Conservation (phyloP, 768 basidiomycete species). For the Phylloporus rhodoxanthus region DNA sequence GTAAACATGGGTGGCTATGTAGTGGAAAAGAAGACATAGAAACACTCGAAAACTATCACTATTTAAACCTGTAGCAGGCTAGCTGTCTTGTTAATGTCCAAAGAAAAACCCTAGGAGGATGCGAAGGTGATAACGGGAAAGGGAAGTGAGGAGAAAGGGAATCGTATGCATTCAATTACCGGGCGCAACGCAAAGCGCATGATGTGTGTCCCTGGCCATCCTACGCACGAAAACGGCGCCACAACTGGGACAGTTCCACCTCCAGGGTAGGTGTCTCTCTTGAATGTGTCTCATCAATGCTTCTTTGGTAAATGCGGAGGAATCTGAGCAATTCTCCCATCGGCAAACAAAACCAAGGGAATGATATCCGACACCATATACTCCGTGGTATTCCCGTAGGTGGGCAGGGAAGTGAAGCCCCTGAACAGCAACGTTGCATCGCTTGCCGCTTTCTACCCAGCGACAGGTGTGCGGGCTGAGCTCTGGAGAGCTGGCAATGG, state of each 20-base stretch:
- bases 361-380: conserved; percentile 8
- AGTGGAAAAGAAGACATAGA: neutral
- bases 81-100: neutral
- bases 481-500: conserved; percentile 26
- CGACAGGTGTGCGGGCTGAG: conserved; percentile 20
- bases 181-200: conserved; percentile 7
- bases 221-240: conserved; percentile 14
- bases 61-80: neutral
- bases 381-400: conserved; percentile 18
- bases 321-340: conserved; percentile 23
- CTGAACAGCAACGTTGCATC: conserved; percentile 14
- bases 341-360: conserved; percentile 12
- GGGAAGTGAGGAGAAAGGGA: neutral
- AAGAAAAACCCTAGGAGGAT: neutral
- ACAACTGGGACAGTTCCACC: conserved; percentile 22
- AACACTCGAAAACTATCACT: neutral
- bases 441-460: conserved; percentile 14
- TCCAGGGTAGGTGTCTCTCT: conserved; percentile 24
- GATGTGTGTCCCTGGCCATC: conserved; percentile 17
- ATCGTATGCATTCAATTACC: conserved; percentile 2
- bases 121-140: neutral
- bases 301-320: conserved; percentile 14
- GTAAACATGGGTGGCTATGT: neutral
- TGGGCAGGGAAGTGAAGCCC: conserved; percentile 15
- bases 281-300: conserved; percentile 22